Percentiles rank a stretch among this genome's conserved stretches.
Conservation (phyloP, 306 rosid species). For the Inga leiocalycina region DNA sequence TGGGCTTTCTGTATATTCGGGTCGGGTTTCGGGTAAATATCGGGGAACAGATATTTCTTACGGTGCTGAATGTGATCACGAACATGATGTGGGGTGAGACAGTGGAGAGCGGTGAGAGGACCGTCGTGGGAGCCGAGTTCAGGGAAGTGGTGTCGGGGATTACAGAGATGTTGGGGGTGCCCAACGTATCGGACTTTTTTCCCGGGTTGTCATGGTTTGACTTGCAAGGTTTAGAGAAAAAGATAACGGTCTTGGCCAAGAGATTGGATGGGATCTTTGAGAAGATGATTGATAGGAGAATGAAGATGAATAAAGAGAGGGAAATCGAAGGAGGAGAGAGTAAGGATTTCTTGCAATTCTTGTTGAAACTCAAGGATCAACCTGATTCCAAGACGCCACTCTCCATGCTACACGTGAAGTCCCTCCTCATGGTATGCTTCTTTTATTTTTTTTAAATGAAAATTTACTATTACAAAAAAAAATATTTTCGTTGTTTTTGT, state of each 20-base stretch:
- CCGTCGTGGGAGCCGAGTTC: conserved; percentile 55
- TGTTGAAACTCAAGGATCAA: conserved; percentile 61
- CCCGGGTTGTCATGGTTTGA: conserved; percentile 75
- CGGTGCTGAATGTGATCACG: conserved; percentile 61
- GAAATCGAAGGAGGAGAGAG: not conserved
- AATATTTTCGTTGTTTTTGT: too few relatives aligned
- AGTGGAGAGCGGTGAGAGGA: conserved; percentile 59
- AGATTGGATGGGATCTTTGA: conserved; percentile 66
- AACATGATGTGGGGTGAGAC: conserved; percentile 75
- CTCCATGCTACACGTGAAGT: conserved; percentile 56
- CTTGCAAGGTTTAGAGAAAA: conserved; percentile 61
- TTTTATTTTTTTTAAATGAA: too few relatives aligned
- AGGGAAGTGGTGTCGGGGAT: conserved; percentile 49
- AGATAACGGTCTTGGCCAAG: conserved; percentile 32
- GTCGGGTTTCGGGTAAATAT: conserved; percentile 54
- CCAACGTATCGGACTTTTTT: conserved; percentile 72
- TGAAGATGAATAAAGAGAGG: conserved; percentile 8
- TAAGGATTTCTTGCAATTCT: conserved; percentile 59
- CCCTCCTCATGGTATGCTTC: conserved; percentile 64
- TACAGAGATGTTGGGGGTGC: conserved; percentile 48
- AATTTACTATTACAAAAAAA: too few relatives aligned
- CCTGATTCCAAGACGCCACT: conserved; percentile 55
- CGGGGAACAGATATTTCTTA: conserved; percentile 60
- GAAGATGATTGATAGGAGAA: conserved; percentile 43
- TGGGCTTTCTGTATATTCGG: conserved; percentile 30